phyloP scores from a whole-genome alignment of 306 rosid genomes.

The Cicer arietinum region DNA sequence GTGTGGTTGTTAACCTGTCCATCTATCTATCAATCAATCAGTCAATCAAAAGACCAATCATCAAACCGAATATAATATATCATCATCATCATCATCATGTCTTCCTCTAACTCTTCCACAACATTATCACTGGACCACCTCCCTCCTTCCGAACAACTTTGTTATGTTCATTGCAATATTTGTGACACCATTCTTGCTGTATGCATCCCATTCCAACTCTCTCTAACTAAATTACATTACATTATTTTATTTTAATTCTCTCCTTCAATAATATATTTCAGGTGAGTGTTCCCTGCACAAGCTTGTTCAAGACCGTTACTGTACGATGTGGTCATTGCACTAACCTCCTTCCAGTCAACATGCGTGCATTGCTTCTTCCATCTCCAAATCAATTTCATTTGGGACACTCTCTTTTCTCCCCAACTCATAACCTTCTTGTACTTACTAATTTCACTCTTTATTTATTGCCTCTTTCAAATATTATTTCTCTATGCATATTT shows the following conservation, averaged over 20 bases:
- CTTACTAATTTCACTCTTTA: too few species aligned
- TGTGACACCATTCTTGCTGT: conserved; percentile 99
- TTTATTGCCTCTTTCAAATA: not conserved
- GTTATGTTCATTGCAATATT: conserved; percentile 94
- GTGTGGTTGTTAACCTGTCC: conserved; percentile 96
- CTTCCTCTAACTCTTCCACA: conserved; percentile 51
- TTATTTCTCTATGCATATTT: too few species aligned
- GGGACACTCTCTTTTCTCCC: conserved; percentile 81
- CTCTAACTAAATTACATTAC: too few species aligned
- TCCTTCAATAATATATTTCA: conserved; percentile 8
- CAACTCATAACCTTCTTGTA: conserved; percentile 75
- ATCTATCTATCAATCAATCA: conserved; percentile 77
- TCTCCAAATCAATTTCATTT: conserved; percentile 83
- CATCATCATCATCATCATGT: not conserved
- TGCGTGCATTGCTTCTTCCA: conserved; percentile 89
- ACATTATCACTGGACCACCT: conserved; percentile 85
- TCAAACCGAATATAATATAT: conserved; percentile 49
- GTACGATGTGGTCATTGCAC: conserved; percentile 98
- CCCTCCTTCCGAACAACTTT: conserved; percentile 93
- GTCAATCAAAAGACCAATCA: conserved; percentile 91
- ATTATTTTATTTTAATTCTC: not conserved
- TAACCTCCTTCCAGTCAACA: conserved; percentile 88
- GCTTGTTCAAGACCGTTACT: conserved; percentile 96
- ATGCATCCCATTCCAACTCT: conserved; percentile 18
- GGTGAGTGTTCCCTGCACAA: conserved; percentile 96